Evolutionary conservation across 2,329 filamentous ascomycete species (phyloP).

Genomic region (Dothistroma septosporum): DNA sequence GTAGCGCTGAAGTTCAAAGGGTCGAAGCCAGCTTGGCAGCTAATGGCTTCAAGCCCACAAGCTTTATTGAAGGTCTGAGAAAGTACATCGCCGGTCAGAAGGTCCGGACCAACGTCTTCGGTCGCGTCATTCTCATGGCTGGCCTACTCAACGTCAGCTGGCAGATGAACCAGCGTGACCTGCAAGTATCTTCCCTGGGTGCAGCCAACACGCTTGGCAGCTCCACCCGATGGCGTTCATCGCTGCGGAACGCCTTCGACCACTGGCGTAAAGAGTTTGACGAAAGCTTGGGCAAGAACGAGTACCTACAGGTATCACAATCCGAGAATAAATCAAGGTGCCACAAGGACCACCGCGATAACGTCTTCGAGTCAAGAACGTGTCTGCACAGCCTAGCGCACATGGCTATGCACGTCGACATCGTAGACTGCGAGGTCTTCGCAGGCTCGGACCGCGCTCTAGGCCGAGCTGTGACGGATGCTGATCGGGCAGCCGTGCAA

Average conservation of each 20-base stretch:
- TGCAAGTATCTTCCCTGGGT: slow-evolving; percentile 83
- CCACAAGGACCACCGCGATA: slow-evolving; percentile 52
- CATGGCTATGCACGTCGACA: slow-evolving; percentile 96
- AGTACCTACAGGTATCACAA: slow-evolving; percentile 35
- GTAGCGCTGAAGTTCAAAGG: slow-evolving; percentile 76
- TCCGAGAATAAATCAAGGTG: slow-evolving; percentile 25
- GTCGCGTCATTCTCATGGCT: slow-evolving; percentile 88
- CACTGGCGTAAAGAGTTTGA: slow-evolving; percentile 93
- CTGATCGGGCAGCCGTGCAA: slow-evolving; percentile 75
- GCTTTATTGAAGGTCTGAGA: slow-evolving; percentile 88
- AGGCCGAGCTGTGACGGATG: slow-evolving; percentile 75
- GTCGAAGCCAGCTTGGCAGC: slow-evolving; percentile 76
- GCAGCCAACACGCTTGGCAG: slow-evolving; percentile 76
- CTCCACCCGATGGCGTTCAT: slow-evolving; percentile 84
- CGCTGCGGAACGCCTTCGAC: slow-evolving; percentile 83
- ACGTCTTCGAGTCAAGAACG: slow-evolving; percentile 80
- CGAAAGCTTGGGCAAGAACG: slow-evolving; percentile 63
- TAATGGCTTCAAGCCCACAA: slow-evolving; percentile 76
- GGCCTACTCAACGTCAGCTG: slow-evolving; percentile 89
- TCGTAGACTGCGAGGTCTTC: slow-evolving; percentile 96
- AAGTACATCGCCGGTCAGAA: slow-evolving; percentile 78
- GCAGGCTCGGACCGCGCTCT: slow-evolving; percentile 80
- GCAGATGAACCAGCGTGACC: slow-evolving; percentile 95
- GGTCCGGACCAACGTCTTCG: slow-evolving; percentile 89
- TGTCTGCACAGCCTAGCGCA: slow-evolving; percentile 91